These are phyloP conservation scores for Vitis rotundifolia DNA, from an alignment of 164 flowering plant species.

Conservation along the genomic window DNA sequence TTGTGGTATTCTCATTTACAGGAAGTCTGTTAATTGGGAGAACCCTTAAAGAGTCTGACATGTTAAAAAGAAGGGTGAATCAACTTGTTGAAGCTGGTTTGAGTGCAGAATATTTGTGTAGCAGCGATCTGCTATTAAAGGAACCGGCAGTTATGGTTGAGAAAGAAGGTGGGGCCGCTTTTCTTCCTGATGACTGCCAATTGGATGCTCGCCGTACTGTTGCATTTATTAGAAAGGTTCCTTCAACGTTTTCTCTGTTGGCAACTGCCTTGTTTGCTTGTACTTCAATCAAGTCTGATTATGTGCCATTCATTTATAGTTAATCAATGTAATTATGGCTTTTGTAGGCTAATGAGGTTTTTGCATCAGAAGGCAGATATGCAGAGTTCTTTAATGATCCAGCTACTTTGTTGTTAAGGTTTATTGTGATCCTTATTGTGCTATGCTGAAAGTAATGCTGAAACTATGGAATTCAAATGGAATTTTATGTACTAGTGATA, in stretches of 20 bases:
- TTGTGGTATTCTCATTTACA: slow-evolving; percentile 13
- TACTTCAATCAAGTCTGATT: neutral
- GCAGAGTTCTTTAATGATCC: slow-evolving; percentile 88
- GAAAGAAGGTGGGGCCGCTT: slow-evolving; percentile 58
- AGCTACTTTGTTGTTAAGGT: slow-evolving; percentile 69
- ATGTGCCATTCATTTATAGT: neutral
- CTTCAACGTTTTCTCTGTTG: neutral
- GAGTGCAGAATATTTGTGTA: slow-evolving; percentile 55
- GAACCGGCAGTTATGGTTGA: slow-evolving; percentile 64
- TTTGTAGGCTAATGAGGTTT: slow-evolving; percentile 66
- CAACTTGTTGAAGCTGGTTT: slow-evolving; percentile 60
- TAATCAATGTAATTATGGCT: slow-evolving; percentile 5
- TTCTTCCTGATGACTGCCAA: slow-evolving; percentile 69
- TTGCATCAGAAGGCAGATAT: slow-evolving; percentile 72
- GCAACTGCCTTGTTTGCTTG: neutral
- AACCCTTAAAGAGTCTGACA: slow-evolving; percentile 44
- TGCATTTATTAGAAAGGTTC: slow-evolving; percentile 70
- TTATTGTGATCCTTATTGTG: slow-evolving; percentile 6
- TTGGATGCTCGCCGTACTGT: slow-evolving; percentile 66
- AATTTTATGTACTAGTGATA: neutral
- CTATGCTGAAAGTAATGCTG: neutral
- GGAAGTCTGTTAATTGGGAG: slow-evolving; percentile 79
- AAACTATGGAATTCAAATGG: neutral
- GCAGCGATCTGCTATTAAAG: slow-evolving; percentile 38
- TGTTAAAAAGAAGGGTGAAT: slow-evolving; percentile 42